A percentile compares a stretch with the other conserved stretches of the same genome.
Conservation (phyloP, 2,329 filamentous ascomycete genomes). For the Ceratocystis albifundus region DNA sequence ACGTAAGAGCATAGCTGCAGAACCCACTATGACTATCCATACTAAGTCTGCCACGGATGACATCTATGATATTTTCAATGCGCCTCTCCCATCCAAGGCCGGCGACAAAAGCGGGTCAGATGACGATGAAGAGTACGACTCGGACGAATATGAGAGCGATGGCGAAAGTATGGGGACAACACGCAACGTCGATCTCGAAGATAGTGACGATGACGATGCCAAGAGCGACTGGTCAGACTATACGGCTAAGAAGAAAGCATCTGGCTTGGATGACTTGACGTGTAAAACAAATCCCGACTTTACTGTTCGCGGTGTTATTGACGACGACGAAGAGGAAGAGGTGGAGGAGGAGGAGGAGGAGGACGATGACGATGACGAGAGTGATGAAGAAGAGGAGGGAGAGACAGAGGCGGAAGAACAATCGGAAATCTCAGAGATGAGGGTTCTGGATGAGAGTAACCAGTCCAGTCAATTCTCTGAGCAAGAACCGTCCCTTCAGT, state of each 20-base stretch:
- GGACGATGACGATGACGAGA: slow-evolving; percentile 25
- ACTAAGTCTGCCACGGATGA: slow-evolving; percentile 92
- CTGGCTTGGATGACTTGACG: slow-evolving; percentile 34
- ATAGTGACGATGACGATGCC: slow-evolving; percentile 42
- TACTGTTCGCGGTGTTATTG: slow-evolving; percentile 28
- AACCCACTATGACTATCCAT: slow-evolving; percentile 97
- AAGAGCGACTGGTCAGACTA: slow-evolving; percentile 84
- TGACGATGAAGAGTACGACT: slow-evolving; percentile 31
- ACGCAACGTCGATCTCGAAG: slow-evolving; percentile 40
- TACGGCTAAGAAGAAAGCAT: slow-evolving; percentile 47
- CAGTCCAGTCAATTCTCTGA: slow-evolving; percentile 24
- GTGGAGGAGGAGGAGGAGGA: slow-evolving; percentile 27
- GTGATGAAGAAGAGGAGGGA: slow-evolving; percentile 13
- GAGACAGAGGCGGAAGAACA: slow-evolving; percentile 23
- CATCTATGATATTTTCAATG: slow-evolving; percentile 94
- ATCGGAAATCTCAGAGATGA: slow-evolving; percentile 31
- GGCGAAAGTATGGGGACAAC: slow-evolving; percentile 76
- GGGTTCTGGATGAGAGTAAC: slow-evolving; percentile 30
- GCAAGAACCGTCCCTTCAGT: slow-evolving; percentile 12
- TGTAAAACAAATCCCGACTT: slow-evolving; percentile 37
- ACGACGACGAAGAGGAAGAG: slow-evolving; percentile 30
- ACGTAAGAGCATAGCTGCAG: slow-evolving; percentile 45
- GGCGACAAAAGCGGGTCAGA: slow-evolving; percentile 24
- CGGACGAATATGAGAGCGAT: slow-evolving; percentile 66
- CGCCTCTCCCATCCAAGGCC: slow-evolving; percentile 47